Percentiles rank a stretch among this genome's conserved stretches.
phyloP scores from a whole-genome alignment of 2,329 filamentous ascomycete genomes.

The Fusarium paranaense region DNA sequence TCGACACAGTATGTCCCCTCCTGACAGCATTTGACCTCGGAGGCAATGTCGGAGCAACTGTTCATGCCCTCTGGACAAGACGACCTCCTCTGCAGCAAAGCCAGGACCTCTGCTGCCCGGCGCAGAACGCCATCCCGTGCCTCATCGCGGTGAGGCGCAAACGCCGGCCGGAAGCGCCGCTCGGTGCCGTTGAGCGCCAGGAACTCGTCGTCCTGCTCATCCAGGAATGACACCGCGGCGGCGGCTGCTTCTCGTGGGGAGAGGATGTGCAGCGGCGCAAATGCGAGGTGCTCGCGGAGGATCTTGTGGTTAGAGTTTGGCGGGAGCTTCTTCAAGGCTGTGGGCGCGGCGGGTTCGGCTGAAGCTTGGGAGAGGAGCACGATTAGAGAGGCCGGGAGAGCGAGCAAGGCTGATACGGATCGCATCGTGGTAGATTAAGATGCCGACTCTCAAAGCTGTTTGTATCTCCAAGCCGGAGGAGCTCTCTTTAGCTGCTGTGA shows the following conservation, averaged over 20 bases:
- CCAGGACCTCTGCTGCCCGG: constrained; percentile 60
- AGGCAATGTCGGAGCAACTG: constrained; percentile 72
- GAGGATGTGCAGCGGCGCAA: constrained; percentile 48
- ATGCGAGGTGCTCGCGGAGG: constrained; percentile 73
- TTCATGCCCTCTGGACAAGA: constrained; percentile 77
- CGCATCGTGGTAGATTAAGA: constrained; percentile 51
- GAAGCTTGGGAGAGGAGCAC: constrained; percentile 55
- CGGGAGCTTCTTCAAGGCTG: constrained; percentile 78
- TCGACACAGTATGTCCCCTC: constrained; percentile 73
- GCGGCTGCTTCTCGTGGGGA: constrained; percentile 46
- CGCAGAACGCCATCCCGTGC: constrained; percentile 49
- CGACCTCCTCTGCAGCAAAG: constrained; percentile 65
- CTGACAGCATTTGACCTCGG: constrained; percentile 79
- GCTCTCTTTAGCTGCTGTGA: not conserved
- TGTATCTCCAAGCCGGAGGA: not conserved
- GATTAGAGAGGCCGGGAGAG: constrained; percentile 59
- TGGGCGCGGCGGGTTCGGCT: constrained; percentile 58
- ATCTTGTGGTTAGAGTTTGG: constrained; percentile 80
- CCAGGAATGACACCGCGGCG: constrained; percentile 46
- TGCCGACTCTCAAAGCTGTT: not conserved
- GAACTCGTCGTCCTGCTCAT: constrained; percentile 42
- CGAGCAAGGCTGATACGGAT: constrained; percentile 49
- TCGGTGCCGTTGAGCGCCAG: constrained; percentile 28
- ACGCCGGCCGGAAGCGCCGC: constrained; percentile 60
- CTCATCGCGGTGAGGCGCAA: constrained; percentile 59